phyloP scores from a whole-genome alignment of 306 rosid species.

The Cicer chorassanicum region DNA sequence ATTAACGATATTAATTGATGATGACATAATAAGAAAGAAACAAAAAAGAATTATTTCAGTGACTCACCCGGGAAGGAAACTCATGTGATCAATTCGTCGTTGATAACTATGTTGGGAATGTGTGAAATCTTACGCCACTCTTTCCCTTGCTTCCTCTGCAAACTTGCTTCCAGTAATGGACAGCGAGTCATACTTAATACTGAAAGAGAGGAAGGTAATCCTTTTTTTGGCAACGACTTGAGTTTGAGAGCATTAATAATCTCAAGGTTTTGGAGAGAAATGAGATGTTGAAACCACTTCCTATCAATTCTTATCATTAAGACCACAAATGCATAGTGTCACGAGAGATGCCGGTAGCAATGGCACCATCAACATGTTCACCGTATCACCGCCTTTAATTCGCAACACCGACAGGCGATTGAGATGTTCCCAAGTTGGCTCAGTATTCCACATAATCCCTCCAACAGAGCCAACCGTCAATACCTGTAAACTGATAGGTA shows the following conservation, averaged over 20 bases:
- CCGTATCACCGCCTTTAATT: not conserved
- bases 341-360: not conserved
- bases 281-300: not conserved
- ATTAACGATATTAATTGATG: no score
- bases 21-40: not conserved
- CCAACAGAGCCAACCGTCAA: not conserved
- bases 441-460: no score
- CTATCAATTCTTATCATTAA: not conserved
- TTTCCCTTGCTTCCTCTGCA: not conserved
- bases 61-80: not conserved
- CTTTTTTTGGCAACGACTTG: not conserved
- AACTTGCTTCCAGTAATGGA: not conserved
- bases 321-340: not conserved
- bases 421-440: not conserved
- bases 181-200: not conserved
- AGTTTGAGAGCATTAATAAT: not conserved
- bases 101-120: slow-evolving; percentile 6
- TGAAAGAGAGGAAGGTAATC: not conserved
- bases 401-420: not conserved
- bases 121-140: slow-evolving; percentile 24
- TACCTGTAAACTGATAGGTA: not conserved
- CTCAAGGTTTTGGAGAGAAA: slow-evolving; percentile 3
- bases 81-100: not conserved
- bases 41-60: not conserved
- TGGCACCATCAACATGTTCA: not conserved